Conservation (phyloP, 495 filamentous ascomycete species). For the Penicillium daleae region DNA sequence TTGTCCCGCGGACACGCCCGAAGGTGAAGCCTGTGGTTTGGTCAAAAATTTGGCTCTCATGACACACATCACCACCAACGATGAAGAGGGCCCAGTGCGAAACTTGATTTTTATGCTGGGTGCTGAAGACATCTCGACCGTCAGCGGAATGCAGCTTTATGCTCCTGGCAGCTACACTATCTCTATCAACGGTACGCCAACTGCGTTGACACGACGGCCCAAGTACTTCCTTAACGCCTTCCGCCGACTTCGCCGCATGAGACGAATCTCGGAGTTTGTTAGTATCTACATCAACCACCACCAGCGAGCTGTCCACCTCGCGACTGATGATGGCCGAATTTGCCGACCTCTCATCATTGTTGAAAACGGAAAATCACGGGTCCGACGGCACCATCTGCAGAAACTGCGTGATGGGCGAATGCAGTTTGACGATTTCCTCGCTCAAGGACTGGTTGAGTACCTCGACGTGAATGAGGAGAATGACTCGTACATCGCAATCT, state of each 20-base stretch:
- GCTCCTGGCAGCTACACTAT: conserved; percentile 82
- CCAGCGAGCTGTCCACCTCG: conserved; percentile 88
- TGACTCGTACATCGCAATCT: conserved; percentile 88
- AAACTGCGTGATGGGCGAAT: conserved; percentile 78
- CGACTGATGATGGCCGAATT: conserved; percentile 94
- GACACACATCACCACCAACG: conserved; percentile 97
- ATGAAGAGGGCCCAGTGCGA: conserved; percentile 85
- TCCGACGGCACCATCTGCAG: conserved; percentile 74
- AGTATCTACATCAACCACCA: conserved; percentile 95
- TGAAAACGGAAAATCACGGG: conserved; percentile 77
- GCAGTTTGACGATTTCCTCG: conserved; percentile 91
- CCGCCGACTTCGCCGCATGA: conserved; percentile 80
- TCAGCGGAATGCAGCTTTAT: conserved; percentile 83
- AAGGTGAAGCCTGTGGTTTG: conserved; percentile 96
- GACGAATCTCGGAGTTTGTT: conserved; percentile 89
- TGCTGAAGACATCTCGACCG: conserved; percentile 73
- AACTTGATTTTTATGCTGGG: conserved; percentile 78
- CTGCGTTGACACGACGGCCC: conserved; percentile 78
- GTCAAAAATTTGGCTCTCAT: conserved; percentile 98
- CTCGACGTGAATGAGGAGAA: conserved; percentile 99
- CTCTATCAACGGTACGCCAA: conserved; percentile 92
- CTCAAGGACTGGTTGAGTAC: conserved; percentile 88
- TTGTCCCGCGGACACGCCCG: conserved; percentile 94
- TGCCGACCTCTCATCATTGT: conserved; percentile 95
- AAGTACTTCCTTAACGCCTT: conserved; percentile 84